These are phyloP conservation scores for Aquilaria sinensis DNA, from an alignment of 345 rosid species.

Conservation along the genomic window DNA sequence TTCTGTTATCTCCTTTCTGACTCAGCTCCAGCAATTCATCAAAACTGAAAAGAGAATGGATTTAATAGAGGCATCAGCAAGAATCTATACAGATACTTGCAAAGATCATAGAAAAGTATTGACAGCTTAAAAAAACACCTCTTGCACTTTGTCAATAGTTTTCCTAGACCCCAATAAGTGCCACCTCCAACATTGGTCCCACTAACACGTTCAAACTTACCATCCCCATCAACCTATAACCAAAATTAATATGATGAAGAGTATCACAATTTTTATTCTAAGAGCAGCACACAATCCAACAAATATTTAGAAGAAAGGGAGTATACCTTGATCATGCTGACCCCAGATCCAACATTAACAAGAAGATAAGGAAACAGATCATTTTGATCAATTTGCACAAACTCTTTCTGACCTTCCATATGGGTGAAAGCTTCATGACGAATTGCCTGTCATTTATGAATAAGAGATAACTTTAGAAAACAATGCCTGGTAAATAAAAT, in stretches of 20 bases:
- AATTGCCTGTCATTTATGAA: constrained; percentile 58
- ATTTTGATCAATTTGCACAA: constrained; percentile 87
- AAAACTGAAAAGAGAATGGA: constrained; percentile 45
- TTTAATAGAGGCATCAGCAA: constrained; percentile 8
- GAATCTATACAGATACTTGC: background rate
- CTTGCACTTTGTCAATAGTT: constrained; percentile 87
- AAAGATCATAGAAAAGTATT: background rate
- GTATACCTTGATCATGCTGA: constrained; percentile 93
- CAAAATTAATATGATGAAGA: constrained; percentile 7
- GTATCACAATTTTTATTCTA: constrained; percentile 4
- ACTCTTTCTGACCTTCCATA: constrained; percentile 89
- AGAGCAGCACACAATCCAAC: constrained; percentile 5
- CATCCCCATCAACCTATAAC: constrained; percentile 88
- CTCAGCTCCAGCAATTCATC: constrained; percentile 95
- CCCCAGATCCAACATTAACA: constrained; percentile 98
- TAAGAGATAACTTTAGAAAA: constrained; percentile 1
- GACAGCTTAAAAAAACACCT: constrained; percentile 40
- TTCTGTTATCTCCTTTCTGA: constrained; percentile 90
- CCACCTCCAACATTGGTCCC: constrained; percentile 99
- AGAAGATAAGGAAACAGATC: constrained; percentile 97
- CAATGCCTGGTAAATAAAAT: too few species aligned
- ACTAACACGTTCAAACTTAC: constrained; percentile 93
- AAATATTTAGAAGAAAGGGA: constrained; percentile 3
- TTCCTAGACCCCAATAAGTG: constrained; percentile 97
- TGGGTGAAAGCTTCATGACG: constrained; percentile 99